These are phyloP conservation scores for Gossypium herbaceum DNA, from an alignment of 345 rosid genomes.

Conservation along the genomic window DNA sequence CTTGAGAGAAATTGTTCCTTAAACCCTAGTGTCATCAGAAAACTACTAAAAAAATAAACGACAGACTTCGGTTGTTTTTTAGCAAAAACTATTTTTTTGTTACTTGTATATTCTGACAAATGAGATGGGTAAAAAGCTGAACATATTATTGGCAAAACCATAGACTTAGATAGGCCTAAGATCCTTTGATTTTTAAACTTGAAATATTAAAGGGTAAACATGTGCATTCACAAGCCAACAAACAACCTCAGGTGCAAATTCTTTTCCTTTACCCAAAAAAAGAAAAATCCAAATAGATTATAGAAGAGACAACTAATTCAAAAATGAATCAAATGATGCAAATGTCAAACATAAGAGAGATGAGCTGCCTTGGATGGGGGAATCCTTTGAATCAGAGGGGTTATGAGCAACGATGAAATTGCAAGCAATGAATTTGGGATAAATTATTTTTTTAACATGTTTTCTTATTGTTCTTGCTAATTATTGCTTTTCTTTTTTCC, in stretches of 20 bases:
- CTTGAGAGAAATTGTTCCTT: not conserved
- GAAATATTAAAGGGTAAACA: not conserved
- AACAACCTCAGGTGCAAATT: not conserved
- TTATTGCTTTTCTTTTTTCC: not conserved
- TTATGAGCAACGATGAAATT: too few relatives aligned
- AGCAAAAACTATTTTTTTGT: too few relatives aligned
- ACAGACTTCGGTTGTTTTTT: too few relatives aligned
- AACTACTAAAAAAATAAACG: too few relatives aligned
- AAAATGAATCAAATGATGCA: not conserved
- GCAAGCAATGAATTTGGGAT: not conserved
- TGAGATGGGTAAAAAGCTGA: not conserved
- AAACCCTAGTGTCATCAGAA: not conserved
- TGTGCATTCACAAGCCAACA: not conserved
- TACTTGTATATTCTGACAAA: not conserved
- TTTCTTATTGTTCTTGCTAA: not conserved
- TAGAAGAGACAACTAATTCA: not conserved
- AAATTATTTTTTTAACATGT: not conserved
- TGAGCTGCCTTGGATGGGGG: too few relatives aligned
- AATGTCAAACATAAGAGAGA: not conserved
- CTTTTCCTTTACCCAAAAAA: not conserved
- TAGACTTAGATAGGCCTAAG: not conserved
- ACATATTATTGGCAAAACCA: not conserved
- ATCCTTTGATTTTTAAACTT: not conserved
- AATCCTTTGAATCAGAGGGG: too few relatives aligned
- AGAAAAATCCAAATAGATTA: not conserved